These are phyloP conservation scores for Kalanchoe fedtschenkoi DNA, from an alignment of 164 flowering plant species.

Conservation along the genomic window DNA sequence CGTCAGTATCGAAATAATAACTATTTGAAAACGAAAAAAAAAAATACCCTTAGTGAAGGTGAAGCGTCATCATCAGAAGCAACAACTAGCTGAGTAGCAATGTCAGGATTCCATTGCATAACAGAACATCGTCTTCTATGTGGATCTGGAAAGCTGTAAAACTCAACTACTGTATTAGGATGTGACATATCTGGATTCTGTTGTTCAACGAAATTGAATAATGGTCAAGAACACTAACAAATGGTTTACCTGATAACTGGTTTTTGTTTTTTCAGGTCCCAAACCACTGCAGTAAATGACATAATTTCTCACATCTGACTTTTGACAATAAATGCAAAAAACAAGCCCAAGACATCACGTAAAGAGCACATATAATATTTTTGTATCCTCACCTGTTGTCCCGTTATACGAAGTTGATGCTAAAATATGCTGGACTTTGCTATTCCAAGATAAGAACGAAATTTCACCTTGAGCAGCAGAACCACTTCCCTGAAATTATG, in stretches of 20 bases:
- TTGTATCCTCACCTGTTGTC: conserved; percentile 58
- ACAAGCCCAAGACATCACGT: background rate
- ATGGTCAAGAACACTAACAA: background rate
- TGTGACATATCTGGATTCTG: background rate
- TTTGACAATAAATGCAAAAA: background rate
- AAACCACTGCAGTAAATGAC: conserved; percentile 51
- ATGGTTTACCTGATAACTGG: conserved; percentile 70
- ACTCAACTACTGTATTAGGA: background rate
- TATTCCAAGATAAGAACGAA: conserved; percentile 91
- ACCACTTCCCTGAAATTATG: conserved; percentile 61
- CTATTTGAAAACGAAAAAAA: background rate
- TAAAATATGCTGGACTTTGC: conserved; percentile 75
- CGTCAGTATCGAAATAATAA: background rate
- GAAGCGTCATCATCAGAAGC: conserved; percentile 96
- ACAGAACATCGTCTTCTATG: conserved; percentile 86
- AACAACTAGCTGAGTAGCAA: conserved; percentile 86
- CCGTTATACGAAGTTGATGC: conserved; percentile 92
- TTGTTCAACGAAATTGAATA: background rate
- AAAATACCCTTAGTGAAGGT: conserved; percentile 63
- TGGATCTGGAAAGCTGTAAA: conserved; percentile 73
- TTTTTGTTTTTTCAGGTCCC: conserved; percentile 95
- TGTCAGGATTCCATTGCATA: conserved; percentile 95
- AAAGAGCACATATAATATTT: background rate
- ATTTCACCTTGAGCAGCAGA: conserved; percentile 88
- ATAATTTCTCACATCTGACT: background rate